Conservation (phyloP, 495 filamentous ascomycete genomes). For the Clohesyomyces aquaticus region DNA sequence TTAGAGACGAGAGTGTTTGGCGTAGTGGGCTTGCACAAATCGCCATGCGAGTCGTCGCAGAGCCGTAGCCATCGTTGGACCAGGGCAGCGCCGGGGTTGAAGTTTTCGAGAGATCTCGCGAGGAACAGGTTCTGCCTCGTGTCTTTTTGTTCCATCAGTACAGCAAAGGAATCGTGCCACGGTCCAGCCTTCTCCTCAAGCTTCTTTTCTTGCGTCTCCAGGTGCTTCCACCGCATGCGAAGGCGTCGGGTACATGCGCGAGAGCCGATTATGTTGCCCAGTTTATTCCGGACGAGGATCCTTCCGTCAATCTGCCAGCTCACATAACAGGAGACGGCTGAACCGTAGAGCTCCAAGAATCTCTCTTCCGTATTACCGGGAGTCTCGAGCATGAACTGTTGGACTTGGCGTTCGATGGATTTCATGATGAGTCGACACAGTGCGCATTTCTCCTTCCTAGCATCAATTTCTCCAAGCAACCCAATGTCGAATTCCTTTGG, state of each 20-base stretch:
- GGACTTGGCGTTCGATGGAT: not conserved
- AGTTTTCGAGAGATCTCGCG: slow-evolving; percentile 8
- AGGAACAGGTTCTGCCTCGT: slow-evolving; percentile 13
- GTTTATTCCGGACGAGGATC: slow-evolving; percentile 5
- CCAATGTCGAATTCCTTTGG: slow-evolving; percentile 11
- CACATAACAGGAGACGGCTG: not conserved
- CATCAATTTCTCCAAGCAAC: not conserved
- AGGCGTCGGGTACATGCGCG: slow-evolving; percentile 9
- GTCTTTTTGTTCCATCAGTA: slow-evolving; percentile 12
- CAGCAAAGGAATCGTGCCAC: slow-evolving; percentile 15
- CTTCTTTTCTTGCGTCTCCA: too few species aligned
- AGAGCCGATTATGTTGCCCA: not conserved
- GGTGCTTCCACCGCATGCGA: slow-evolving; percentile 1
- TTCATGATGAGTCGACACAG: not conserved
- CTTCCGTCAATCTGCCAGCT: slow-evolving; percentile 15
- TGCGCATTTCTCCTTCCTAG: not conserved
- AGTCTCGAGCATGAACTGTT: not conserved
- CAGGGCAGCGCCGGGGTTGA: slow-evolving; percentile 3
- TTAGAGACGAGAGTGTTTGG: slow-evolving; percentile 8
- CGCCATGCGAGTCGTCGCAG: slow-evolving; percentile 12
- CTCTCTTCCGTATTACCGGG: slow-evolving; percentile 5
- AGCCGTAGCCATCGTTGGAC: slow-evolving; percentile 6
- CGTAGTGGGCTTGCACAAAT: slow-evolving; percentile 5
- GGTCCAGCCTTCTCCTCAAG: too few species aligned
- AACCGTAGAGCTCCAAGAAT: too few species aligned